phyloP scores from a whole-genome alignment of 1,284 basidiomycete species.

The Anthracocystis panici-leucophaei region DNA sequence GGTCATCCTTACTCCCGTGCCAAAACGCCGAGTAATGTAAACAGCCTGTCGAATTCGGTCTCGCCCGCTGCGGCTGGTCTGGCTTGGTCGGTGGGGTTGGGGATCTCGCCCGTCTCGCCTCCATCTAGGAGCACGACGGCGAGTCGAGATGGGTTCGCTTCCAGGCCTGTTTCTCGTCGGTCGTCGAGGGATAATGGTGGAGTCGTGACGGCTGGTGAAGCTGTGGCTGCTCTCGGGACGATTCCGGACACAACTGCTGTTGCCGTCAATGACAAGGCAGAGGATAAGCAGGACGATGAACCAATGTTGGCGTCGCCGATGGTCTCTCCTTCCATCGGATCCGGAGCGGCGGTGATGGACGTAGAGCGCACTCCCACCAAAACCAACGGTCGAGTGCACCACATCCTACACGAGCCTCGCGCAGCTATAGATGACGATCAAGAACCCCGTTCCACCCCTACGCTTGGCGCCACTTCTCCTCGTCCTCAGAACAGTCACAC shows the following conservation, averaged over 20 bases:
- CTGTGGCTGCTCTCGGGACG: background rate
- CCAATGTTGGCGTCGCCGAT: slow-evolving; percentile 26
- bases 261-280: background rate
- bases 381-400: slow-evolving; percentile 4
- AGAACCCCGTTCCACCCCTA: slow-evolving; percentile 30
- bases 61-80: slow-evolving; percentile 7
- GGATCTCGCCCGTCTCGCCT: slow-evolving; percentile 32
- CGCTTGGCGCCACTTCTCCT: slow-evolving; percentile 16
- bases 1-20: slow-evolving; percentile 36
- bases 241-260: background rate
- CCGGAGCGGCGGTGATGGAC: slow-evolving; percentile 5
- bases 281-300: slow-evolving; percentile 11
- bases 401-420: background rate
- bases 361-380: slow-evolving; percentile 50
- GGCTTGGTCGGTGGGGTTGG: slow-evolving; percentile 19
- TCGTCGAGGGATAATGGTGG: slow-evolving; percentile 7
- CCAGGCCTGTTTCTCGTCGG: slow-evolving; percentile 21
- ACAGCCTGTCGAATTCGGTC: background rate
- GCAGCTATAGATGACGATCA: slow-evolving; percentile 1
- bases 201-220: background rate
- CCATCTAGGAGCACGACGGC: slow-evolving; percentile 19
- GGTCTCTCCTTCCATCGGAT: background rate
- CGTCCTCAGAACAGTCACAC: background rate
- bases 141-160: slow-evolving; percentile 10
- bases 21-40: slow-evolving; percentile 32